Evolutionary conservation across 768 basidiomycete species (phyloP).

Genomic region (Boletales sp.): DNA sequence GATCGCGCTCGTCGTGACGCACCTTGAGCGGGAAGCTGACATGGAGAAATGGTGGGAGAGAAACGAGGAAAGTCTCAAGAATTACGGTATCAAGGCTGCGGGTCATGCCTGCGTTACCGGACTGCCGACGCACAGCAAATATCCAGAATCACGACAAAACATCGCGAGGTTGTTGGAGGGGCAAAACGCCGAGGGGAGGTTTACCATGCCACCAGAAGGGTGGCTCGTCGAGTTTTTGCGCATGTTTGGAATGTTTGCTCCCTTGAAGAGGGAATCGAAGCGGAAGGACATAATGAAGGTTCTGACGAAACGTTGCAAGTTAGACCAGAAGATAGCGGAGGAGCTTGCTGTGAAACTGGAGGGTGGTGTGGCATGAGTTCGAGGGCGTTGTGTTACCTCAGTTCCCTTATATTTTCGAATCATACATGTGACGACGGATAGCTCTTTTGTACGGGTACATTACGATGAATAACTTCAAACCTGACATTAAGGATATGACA

Average conservation of each 20-base stretch:
- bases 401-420: background rate
- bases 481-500: no score
- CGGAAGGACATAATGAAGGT: conserved; percentile 22
- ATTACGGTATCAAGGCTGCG: conserved; percentile 23
- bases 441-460: background rate
- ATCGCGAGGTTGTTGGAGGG: conserved; percentile 14
- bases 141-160: conserved; percentile 19
- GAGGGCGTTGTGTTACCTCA: background rate
- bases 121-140: conserved; percentile 26
- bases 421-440: conserved; percentile 5
- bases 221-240: conserved; percentile 26
- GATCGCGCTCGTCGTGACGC: no score
- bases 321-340: conserved; percentile 17
- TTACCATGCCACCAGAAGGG: conserved; percentile 23
- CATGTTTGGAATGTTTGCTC: conserved; percentile 21
- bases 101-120: conserved; percentile 37
- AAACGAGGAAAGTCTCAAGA: conserved; percentile 21
- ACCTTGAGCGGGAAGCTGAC: conserved; percentile 27
- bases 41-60: conserved; percentile 36
- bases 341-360: conserved; percentile 20
- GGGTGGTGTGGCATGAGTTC: background rate
- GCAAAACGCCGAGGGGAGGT: conserved; percentile 13
- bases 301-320: conserved; percentile 28
- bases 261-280: conserved; percentile 20
- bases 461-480: no score